Evolutionary conservation across 1,284 basidiomycete genomes (phyloP).

Genomic region (Cystobasidiaceae sp.): DNA sequence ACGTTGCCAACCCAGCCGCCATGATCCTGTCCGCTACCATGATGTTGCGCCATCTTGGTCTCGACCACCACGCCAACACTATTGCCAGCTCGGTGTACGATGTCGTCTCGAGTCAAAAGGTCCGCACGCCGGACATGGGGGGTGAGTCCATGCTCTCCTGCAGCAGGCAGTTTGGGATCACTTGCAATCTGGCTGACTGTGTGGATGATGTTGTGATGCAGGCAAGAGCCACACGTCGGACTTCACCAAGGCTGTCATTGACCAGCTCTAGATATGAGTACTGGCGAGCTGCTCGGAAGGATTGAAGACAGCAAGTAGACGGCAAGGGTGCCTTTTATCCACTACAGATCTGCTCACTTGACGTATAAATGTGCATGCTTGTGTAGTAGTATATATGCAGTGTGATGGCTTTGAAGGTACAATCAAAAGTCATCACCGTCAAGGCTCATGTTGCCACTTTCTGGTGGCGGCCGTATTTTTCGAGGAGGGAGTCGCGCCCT

Average conservation of each 20-base stretch:
- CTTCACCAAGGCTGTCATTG: constrained; percentile 81
- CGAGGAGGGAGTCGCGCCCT: too few species aligned
- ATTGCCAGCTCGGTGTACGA: constrained; percentile 91
- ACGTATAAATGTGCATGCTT: too few species aligned
- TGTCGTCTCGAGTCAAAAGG: constrained; percentile 82
- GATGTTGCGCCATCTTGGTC: constrained; percentile 96
- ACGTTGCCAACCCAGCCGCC: constrained; percentile 84
- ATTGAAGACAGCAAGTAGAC: not conserved
- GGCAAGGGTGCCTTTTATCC: not conserved
- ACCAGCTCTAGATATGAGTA: constrained; percentile 43
- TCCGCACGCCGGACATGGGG: constrained; percentile 92
- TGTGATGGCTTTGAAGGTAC: too few species aligned
- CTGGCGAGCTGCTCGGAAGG: not conserved
- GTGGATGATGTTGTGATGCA: constrained; percentile 29
- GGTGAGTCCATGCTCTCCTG: constrained; percentile 52
- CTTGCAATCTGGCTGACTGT: not conserved
- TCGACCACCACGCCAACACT: constrained; percentile 89
- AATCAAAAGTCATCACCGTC: too few species aligned
- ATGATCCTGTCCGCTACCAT: constrained; percentile 98
- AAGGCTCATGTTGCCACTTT: too few species aligned
- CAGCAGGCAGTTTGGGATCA: not conserved
- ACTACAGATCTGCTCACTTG: not conserved
- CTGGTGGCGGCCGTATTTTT: too few species aligned
- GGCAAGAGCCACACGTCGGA: constrained; percentile 60
- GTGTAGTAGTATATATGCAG: too few species aligned